Percentiles rank a stretch among this genome's conserved stretches.
phyloP scores from a whole-genome alignment of 2,329 filamentous ascomycete species.

The Phaeosphaeria sp. region DNA sequence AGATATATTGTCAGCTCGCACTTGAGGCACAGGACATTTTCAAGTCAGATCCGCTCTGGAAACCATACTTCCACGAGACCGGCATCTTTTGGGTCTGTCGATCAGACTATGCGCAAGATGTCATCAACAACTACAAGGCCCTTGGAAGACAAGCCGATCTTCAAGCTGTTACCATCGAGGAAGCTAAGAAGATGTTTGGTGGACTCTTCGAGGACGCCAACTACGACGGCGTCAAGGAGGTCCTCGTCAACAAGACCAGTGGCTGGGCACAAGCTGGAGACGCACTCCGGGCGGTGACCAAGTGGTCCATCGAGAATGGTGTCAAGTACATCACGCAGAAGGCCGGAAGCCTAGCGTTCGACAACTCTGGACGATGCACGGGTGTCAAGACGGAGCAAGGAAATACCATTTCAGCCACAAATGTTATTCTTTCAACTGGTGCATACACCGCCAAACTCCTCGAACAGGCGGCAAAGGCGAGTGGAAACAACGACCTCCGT shows the following conservation, averaged over 20 bases:
- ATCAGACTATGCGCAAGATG: constrained; percentile 55
- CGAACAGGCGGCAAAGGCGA: constrained; percentile 56
- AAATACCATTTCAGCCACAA: constrained; percentile 28
- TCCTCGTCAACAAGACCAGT: constrained; percentile 66
- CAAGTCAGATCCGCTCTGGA: constrained; percentile 63
- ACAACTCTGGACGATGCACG: constrained; percentile 52
- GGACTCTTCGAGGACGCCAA: constrained; percentile 68
- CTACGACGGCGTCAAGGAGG: constrained; percentile 65
- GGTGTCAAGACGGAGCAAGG: constrained; percentile 47
- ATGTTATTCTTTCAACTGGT: constrained; percentile 50
- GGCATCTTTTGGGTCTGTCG: constrained; percentile 56
- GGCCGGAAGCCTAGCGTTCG: constrained; percentile 57
- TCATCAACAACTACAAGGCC: constrained; percentile 59
- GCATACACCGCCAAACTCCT: constrained; percentile 53
- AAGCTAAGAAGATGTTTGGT: constrained; percentile 63
- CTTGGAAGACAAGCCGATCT: constrained; percentile 57
- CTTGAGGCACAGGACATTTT: constrained; percentile 71
- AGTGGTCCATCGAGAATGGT: constrained; percentile 60
- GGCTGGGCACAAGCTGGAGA: constrained; percentile 71
- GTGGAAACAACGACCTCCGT: constrained; percentile 59
- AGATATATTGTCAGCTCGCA: constrained; percentile 68
- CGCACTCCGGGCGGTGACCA: constrained; percentile 62
- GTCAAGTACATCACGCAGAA: constrained; percentile 66
- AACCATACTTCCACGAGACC: constrained; percentile 60
- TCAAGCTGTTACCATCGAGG: constrained; percentile 53